Evolutionary conservation across 2,329 filamentous ascomycete species (phyloP).

Genomic region (Claviceps sp.): DNA sequence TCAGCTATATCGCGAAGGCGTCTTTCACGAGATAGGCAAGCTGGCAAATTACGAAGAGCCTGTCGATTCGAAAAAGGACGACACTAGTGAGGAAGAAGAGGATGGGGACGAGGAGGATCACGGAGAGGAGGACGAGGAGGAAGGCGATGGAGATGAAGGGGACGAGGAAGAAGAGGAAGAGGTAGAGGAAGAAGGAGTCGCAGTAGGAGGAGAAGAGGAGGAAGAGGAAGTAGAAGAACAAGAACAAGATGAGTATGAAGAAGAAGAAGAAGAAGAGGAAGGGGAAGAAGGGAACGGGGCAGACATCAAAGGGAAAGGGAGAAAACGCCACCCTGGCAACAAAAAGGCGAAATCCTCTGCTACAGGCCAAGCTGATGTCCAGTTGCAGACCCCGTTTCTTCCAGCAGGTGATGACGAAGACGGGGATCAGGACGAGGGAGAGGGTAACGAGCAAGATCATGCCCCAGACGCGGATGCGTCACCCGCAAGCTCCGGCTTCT

Average conservation of each 20-base stretch:
- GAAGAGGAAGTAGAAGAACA: slow-evolving; percentile 12
- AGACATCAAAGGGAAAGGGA: background rate
- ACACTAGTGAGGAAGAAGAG: slow-evolving; percentile 9
- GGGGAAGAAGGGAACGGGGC: slow-evolving; percentile 1
- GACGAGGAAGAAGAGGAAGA: slow-evolving; percentile 11
- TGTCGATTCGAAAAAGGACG: slow-evolving; percentile 1
- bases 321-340: slow-evolving; percentile 3
- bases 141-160: slow-evolving; percentile 1
- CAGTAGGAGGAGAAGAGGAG: slow-evolving; percentile 11
- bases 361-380: background rate
- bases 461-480: slow-evolving; percentile 45
- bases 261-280: slow-evolving; percentile 10
- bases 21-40: slow-evolving; percentile 80
- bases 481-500: slow-evolving; percentile 50
- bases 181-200: slow-evolving; percentile 2
- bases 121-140: slow-evolving; percentile 12
- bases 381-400: background rate
- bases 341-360: slow-evolving; percentile 14
- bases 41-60: slow-evolving; percentile 43
- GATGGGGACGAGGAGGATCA: slow-evolving; percentile 8
- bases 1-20: slow-evolving; percentile 93
- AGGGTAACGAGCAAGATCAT: slow-evolving; percentile 38
- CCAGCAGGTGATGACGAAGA: slow-evolving; percentile 9
- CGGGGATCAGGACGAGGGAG: slow-evolving; percentile 37
- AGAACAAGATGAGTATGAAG: slow-evolving; percentile 6